Base-by-base conservation (phyloP, 208 protist species). In the Leishmania mexicana region DNA sequence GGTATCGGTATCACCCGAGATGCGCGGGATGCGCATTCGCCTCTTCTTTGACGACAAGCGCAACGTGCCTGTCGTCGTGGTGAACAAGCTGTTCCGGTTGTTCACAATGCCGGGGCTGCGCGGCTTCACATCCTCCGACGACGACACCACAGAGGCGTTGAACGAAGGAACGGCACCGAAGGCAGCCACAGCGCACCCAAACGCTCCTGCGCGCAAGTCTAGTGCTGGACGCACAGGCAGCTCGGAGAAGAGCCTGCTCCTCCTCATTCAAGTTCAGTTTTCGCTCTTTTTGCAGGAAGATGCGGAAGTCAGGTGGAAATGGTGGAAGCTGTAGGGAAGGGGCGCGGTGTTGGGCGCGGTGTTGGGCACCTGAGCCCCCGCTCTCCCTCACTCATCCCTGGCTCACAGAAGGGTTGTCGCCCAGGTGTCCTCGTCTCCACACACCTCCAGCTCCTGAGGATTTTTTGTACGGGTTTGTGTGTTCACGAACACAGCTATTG, bases 61-160 rank as follows among this genome's bases (percentile, higher is more conserved):
- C 53, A 89, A 89, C 64, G 78, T 83, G 6, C 90, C 90, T 11
- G 62, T 90, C 70, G 80, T 93, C 47, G 87, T 87, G 42, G 88
- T 93, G 42, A 89, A 87, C 78, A 93, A 93, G 75, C 81, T 93
- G 64, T 93, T 93, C 65, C 87, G 90, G 21, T 81, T 93, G 42
- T 89, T 89, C 68, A 83, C 81, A 2, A 67, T 91, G 47, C 88
- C 89, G 0, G 84, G 86, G 1, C 28, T 89, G 67, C 70, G 78
- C 11, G 62, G 76, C 54, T 60, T 76, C 35, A 71, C 76, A 2
- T 79, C 75, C 24, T 81, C 77, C 8, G 82, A 82, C 35, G 74
- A 79, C 11, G 76, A 79, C 53, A 31, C 49, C 17, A 42, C 58
- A 49, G 42, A 76, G 47, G n/a, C 24, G 42, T 4, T 72, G 75